Percentiles rank a stretch among this genome's conserved stretches.
These are phyloP conservation scores for Tylopilus intermedius DNA, from an alignment of 768 basidiomycete species.

Conservation along the genomic window DNA sequence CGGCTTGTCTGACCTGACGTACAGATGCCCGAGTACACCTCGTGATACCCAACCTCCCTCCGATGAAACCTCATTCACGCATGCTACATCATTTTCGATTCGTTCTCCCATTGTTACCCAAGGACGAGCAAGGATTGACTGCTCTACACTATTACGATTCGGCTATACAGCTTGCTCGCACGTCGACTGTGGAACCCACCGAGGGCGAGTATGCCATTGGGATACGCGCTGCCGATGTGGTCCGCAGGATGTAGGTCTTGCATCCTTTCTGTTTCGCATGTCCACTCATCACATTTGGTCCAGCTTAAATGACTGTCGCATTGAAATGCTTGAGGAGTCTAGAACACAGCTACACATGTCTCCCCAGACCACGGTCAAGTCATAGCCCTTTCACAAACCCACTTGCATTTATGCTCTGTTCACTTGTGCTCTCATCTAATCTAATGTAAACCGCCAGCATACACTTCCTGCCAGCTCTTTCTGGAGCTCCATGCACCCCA, in stretches of 20 bases:
- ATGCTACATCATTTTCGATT: conserved; percentile 81
- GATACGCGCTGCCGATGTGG: conserved; percentile 55
- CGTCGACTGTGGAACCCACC: conserved; percentile 53
- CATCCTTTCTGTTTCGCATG: not conserved
- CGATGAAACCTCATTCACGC: conserved; percentile 64
- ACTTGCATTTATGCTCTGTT: not conserved
- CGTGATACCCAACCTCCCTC: conserved; percentile 69
- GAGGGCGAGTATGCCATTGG: conserved; percentile 66
- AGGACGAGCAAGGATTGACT: conserved; percentile 61
- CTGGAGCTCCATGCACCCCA: conserved; percentile 42
- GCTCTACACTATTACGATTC: conserved; percentile 74
- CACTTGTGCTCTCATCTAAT: conserved; percentile 25
- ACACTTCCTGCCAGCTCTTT: conserved; percentile 44
- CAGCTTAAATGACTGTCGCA: conserved; percentile 59
- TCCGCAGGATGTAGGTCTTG: conserved; percentile 48
- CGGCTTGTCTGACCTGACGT: conserved; percentile 5
- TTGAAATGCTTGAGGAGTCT: conserved; percentile 61
- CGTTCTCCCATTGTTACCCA: conserved; percentile 56
- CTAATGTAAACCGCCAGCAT: conserved; percentile 42
- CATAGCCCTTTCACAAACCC: not conserved
- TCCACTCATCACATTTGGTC: not conserved
- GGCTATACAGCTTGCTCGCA: conserved; percentile 66
- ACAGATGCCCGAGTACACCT: conserved; percentile 64
- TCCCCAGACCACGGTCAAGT: conserved; percentile 12
- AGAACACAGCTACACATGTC: conserved; percentile 37